Evolutionary conservation across 1,284 basidiomycete species (phyloP).

Genomic region (Macrocystidia cucumis): DNA sequence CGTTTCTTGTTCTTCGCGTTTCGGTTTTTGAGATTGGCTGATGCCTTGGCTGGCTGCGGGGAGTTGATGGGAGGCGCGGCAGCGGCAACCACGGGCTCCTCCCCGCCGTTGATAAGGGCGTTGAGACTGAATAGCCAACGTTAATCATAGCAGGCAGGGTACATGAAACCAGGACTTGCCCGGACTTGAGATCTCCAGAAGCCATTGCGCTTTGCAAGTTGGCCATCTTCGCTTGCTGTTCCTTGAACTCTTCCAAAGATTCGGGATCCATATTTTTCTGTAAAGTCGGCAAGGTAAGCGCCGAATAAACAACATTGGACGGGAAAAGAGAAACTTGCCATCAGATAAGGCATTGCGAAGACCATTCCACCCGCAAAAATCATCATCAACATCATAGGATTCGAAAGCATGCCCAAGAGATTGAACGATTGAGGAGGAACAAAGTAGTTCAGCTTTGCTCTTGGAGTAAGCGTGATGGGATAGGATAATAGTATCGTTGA

Average conservation of each 20-base stretch:
- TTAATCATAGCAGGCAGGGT: too few relatives aligned
- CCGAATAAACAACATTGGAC: neutral
- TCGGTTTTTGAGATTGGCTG: constrained; percentile 8
- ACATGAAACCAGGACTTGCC: constrained; percentile 34
- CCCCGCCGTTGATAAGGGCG: constrained; percentile 1
- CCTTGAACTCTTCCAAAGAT: constrained; percentile 61
- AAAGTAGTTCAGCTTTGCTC: constrained; percentile 57
- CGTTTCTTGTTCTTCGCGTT: constrained; percentile 13
- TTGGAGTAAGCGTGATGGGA: constrained; percentile 51
- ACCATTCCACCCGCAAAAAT: constrained; percentile 63
- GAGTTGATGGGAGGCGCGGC: constrained; percentile 1
- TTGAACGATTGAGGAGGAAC: constrained; percentile 68
- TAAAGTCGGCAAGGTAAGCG: constrained; percentile 8
- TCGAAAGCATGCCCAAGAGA: constrained; percentile 72
- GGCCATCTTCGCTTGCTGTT: constrained; percentile 56
- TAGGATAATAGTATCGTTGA: constrained; percentile 53
- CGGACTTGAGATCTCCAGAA: constrained; percentile 49
- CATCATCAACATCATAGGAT: constrained; percentile 87
- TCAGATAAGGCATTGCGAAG: constrained; percentile 74
- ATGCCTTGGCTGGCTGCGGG: constrained; percentile 1
- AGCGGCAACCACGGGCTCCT: constrained; percentile 1
- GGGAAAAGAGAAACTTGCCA: constrained; percentile 38
- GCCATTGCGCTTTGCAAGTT: constrained; percentile 51
- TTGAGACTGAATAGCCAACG: neutral
- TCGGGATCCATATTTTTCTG: constrained; percentile 81